These are phyloP conservation scores for Eucalyptus lansdowneana DNA, from an alignment of 345 rosid genomes.

Conservation along the genomic window DNA sequence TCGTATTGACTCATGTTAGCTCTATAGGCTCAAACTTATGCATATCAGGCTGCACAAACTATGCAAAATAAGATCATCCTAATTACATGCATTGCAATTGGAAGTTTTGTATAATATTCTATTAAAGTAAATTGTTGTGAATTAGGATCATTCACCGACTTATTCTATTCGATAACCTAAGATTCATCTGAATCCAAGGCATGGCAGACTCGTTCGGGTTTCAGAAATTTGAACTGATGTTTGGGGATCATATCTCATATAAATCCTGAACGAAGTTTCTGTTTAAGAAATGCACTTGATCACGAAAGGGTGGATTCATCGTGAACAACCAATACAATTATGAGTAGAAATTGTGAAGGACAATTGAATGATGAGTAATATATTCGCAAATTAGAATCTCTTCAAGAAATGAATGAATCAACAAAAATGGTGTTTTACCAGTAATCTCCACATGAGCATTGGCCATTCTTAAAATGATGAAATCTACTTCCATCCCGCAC, in stretches of 20 bases:
- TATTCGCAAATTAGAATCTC: background rate
- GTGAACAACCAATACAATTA: background rate
- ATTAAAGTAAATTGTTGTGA: background rate
- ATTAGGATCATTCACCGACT: background rate
- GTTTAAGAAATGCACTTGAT: background rate
- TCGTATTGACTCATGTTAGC: background rate
- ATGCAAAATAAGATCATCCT: background rate
- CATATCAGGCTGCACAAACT: background rate
- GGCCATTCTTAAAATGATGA: constrained; percentile 64
- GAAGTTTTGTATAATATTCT: background rate
- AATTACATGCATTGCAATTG: background rate
- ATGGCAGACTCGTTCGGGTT: background rate
- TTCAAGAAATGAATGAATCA: background rate
- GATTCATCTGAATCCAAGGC: background rate
- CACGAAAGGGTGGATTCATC: background rate
- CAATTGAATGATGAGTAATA: background rate
- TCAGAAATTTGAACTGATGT: background rate
- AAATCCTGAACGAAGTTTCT: background rate
- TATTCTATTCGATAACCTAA: background rate
- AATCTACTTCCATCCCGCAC: constrained; percentile 75
- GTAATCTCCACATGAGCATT: constrained; percentile 74
- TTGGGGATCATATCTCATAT: background rate
- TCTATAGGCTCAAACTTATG: background rate
- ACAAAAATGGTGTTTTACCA: constrained; percentile 22
- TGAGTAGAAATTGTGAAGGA: background rate